phyloP scores from a whole-genome alignment of 148 eudicot genomes.

The Linanthus parryae region DNA sequence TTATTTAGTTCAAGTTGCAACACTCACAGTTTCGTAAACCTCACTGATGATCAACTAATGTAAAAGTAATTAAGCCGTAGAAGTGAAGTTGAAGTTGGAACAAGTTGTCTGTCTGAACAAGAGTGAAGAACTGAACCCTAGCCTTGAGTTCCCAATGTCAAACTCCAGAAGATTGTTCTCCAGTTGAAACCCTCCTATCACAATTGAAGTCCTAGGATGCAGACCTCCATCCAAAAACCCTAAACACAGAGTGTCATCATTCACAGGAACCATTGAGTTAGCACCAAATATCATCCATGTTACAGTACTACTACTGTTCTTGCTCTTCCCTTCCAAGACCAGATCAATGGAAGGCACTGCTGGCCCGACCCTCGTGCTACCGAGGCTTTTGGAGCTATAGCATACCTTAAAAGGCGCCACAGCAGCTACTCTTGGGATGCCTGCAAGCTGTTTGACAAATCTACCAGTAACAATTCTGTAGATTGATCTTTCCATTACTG shows the following conservation, averaged over 20 bases:
- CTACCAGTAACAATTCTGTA: conserved; percentile 27
- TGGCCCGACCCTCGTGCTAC: conserved; percentile 45
- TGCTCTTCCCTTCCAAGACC: conserved; percentile 37
- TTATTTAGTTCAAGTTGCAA: no score
- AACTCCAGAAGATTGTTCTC: conserved; percentile 44
- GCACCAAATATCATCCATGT: conserved; percentile 36
- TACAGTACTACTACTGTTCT: no score
- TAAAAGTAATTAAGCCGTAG: no score
- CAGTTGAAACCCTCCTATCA: conserved; percentile 42
- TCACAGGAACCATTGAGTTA: conserved; percentile 37
- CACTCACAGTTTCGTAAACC: no score
- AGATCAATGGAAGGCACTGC: conserved; percentile 46
- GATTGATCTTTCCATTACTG: conserved; percentile 43
- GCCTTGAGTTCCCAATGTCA: conserved; percentile 18
- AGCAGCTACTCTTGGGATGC: conserved; percentile 25
- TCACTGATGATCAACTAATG: no score
- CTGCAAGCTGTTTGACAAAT: conserved; percentile 16
- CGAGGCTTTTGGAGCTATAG: conserved; percentile 19
- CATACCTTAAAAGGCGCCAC: conserved; percentile 55
- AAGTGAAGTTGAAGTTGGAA: conserved; percentile 28
- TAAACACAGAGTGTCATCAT: conserved; percentile 20
- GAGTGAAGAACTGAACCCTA: conserved; percentile 36
- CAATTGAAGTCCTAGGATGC: conserved; percentile 17
- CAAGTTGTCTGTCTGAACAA: conserved; percentile 26
- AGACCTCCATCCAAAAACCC: conserved; percentile 44